A percentile compares a stretch with the other conserved stretches of the same genome.
Conservation (phyloP, 192 early-diverging fungal species). For the Phycomyces blakesleeanus region DNA sequence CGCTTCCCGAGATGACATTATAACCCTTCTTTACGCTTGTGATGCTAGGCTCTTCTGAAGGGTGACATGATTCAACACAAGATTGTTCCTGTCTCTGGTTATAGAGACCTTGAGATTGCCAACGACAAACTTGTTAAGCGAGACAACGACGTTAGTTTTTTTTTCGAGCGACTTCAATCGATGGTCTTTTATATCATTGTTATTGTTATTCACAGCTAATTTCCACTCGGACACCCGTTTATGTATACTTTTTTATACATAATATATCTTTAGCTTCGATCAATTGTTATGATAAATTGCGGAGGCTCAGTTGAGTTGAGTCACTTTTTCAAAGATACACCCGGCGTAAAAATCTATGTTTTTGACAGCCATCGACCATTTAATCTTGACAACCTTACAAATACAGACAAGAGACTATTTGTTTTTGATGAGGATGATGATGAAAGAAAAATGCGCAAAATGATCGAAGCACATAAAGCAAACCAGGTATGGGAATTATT, state of each 20-base stretch:
- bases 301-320: slow-evolving; percentile 75
- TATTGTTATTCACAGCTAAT: slow-evolving; percentile 8
- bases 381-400: slow-evolving; percentile 78
- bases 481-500: slow-evolving; percentile 49
- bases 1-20: not conserved
- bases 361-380: slow-evolving; percentile 88
- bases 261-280: slow-evolving; percentile 50
- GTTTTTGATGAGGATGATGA: slow-evolving; percentile 86
- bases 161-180: not conserved
- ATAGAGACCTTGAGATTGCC: slow-evolving; percentile 53
- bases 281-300: slow-evolving; percentile 82
- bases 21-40: too few relatives aligned
- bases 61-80: slow-evolving; percentile 79
- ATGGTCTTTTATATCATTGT: not conserved
- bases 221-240: too few relatives aligned
- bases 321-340: slow-evolving; percentile 45
- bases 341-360: slow-evolving; percentile 70
- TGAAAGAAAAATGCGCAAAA: slow-evolving; percentile 58
- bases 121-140: slow-evolving; percentile 49
- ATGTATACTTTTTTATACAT: not conserved
- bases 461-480: slow-evolving; percentile 66
- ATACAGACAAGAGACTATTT: slow-evolving; percentile 65
- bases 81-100: slow-evolving; percentile 73
- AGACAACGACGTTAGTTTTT: slow-evolving; percentile 43
- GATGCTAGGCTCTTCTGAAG: slow-evolving; percentile 72